These are phyloP conservation scores for Talaromyces sp. DNA, from an alignment of 2,329 filamentous ascomycete genomes.

Conservation along the genomic window DNA sequence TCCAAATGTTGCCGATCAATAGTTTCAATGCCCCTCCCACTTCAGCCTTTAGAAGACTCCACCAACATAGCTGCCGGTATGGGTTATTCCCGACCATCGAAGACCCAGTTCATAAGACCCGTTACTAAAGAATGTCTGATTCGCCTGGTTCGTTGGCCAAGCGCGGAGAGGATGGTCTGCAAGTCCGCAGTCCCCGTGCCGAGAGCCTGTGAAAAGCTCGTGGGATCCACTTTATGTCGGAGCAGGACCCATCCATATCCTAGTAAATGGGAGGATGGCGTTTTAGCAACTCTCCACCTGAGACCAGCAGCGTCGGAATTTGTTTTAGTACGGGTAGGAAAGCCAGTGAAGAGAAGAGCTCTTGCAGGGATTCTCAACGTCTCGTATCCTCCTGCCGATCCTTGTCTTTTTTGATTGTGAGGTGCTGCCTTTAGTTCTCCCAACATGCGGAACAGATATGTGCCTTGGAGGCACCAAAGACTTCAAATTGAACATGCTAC, in stretches of 20 bases:
- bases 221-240: background rate
- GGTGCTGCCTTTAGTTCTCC: too few relatives aligned
- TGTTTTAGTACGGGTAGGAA: background rate
- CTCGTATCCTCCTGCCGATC: slow-evolving; percentile 1
- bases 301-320: background rate
- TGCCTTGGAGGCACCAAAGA: background rate
- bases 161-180: background rate
- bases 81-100: background rate
- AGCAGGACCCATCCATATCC: background rate
- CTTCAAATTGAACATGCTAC: too few relatives aligned
- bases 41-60: background rate
- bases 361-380: slow-evolving; percentile 6
- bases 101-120: background rate
- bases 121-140: background rate
- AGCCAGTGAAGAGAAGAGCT: background rate
- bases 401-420: background rate
- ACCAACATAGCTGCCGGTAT: background rate
- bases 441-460: too few relatives aligned
- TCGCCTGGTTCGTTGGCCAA: background rate
- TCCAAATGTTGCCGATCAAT: background rate
- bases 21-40: background rate
- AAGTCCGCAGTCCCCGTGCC: background rate
- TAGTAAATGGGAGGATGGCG: background rate
- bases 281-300: background rate
- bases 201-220: background rate